Base-by-base conservation (phyloP, 805 yeast species). In the Myxozyma neglecta region DNA sequence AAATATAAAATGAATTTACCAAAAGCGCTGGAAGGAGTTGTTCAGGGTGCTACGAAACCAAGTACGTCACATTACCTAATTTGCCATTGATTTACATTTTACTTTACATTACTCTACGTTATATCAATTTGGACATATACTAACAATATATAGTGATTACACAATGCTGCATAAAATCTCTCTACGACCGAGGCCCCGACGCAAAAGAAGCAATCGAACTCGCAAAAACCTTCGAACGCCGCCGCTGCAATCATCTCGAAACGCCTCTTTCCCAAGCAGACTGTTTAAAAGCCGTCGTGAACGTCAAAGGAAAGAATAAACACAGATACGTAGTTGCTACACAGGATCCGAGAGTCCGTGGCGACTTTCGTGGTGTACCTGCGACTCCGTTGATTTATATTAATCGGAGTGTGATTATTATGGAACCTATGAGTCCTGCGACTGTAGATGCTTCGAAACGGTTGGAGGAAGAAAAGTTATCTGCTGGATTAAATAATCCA, bases 251-350 rank as follows among this genome's bases (percentile, higher is more conserved):
- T 63, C 99, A 94, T 75, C 79, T 85, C 4, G 85, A 85, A 43
- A 77, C 84, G 43, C 77, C 72, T 32, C 65, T 82, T 58, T 77
- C 84, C 16, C 90, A 93, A 5, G 78, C 76, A 36, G 96, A 90
- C 60, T 93, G 99, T 73, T 84, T 93, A 44, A 79, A 80, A 60
- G 81, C 88, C 32, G 82, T 90, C 44, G 89, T 88, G 8, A 78
- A 81, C 70, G 79, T 90, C 14, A 82, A 87, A 29, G 94, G 91
- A 6, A 81, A 79, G 61, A 94, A 94, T 75, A 91, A 92, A 74
- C 97, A 91, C 74, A 83, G 98, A 68, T 94, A 93, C 72, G 81
- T 90, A 35, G 89, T 94, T 11, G 97, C 96, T 0, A 82, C 93
- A 0, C 97, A 92, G 71, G 85, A 89, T 69, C 82, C 83, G 29